These are phyloP conservation scores for Camellia sinensis DNA, from an alignment of 148 eudicot genomes.

Conservation along the genomic window DNA sequence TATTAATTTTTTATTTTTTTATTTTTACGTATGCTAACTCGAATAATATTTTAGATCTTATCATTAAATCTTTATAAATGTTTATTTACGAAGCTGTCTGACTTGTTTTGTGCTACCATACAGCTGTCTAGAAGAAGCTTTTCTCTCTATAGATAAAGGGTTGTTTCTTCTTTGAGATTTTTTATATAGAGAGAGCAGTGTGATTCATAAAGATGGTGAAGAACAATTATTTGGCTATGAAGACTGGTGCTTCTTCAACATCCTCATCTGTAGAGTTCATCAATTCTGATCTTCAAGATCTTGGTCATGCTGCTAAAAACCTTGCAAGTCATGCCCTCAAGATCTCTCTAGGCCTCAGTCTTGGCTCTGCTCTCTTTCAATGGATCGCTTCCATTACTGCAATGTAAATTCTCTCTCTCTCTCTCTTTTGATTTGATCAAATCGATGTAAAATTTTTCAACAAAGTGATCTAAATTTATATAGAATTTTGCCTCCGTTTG, in stretches of 20 bases:
- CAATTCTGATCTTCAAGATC: constrained; percentile 38
- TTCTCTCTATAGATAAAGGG: no score
- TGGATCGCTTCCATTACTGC: constrained; percentile 61
- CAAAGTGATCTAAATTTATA: no score
- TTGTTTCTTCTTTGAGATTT: no score
- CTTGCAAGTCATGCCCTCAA: constrained; percentile 42
- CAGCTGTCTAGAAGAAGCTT: no score
- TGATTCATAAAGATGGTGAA: constrained; percentile 24
- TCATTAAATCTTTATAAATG: no score
- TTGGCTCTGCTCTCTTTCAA: constrained; percentile 42
- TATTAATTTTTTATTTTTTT: no score
- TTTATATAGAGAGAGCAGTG: background rate
- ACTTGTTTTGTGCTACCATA: no score
- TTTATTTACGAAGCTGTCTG: no score
- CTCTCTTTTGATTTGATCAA: constrained; percentile 11
- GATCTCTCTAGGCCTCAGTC: constrained; percentile 33
- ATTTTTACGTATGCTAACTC: no score
- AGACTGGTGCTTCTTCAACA: constrained; percentile 24
- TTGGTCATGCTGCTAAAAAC: constrained; percentile 33
- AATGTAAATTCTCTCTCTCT: constrained; percentile 34
- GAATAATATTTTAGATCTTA: no score
- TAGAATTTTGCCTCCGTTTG: no score
- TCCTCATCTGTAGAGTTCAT: constrained; percentile 8
- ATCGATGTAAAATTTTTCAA: no score
- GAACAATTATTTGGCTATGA: constrained; percentile 41